Evolutionary conservation across 2,329 filamentous ascomycete genomes (phyloP), one percentile per base, ranked within the genome.

Genomic region (Botrytis hyacinthi): DNA sequence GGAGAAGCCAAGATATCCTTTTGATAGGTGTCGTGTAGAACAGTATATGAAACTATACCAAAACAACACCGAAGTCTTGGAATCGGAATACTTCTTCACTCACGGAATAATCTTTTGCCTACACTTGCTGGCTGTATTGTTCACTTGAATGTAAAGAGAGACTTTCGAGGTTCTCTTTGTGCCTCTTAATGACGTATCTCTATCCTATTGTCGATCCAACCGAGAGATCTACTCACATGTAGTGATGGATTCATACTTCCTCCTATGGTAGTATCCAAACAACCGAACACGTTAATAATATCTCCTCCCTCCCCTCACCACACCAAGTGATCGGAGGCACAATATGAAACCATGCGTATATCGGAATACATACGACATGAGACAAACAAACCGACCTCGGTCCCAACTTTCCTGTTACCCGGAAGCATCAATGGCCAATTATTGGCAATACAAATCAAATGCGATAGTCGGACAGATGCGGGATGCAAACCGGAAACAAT

Each of bases 331-430:
- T 37, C 63, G 44, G 63, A 67, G 63, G 10, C 7, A 51, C 7
- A 3, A 22, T 7, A 29, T n/a, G 26, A 22, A 63, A 63, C 37
- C 4, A 22, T 51, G 63, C 46, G 63, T 10, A 35, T n/a, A 37
- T 51, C 63, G 63, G 63, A 67, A 46, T 51, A 4, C 37, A 46
- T 51, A 4, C 37, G 20, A 40, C 35, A n/a, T 2, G 48, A 16
- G 62, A 16, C 57, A 22, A 26, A 26, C 18, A 67, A 40, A 48
- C 22, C 63, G 44, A 37, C 63, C 32, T 67, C 44, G 42, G 63
- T 32, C 46, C 26, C 63, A 51, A 26, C 22, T 67, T 57, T 67
- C 63, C 44, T 67, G 32, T 51, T 51, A 51, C 63, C 61, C 63
- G 40, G n/a, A 65, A 65, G 18, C 22, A 18, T 22, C 32, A n/a